These are phyloP conservation scores for Warburgia ugandensis DNA, from an alignment of 164 flowering plant species.

Conservation along the genomic window DNA sequence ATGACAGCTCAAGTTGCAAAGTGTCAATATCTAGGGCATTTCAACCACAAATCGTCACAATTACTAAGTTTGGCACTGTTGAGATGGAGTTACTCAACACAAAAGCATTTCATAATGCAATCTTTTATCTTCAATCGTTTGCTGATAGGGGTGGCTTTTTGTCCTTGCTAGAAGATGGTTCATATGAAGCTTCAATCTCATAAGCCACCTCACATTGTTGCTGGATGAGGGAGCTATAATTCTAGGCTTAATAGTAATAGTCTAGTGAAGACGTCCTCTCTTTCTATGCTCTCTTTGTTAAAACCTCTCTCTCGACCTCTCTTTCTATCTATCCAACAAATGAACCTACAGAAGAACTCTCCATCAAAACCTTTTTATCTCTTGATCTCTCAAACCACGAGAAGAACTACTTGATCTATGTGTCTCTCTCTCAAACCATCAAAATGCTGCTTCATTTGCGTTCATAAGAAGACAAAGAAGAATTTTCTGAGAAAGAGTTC, in stretches of 20 bases:
- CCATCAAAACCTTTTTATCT: not conserved
- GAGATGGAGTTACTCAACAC: slow-evolving; percentile 83
- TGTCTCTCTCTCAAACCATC: not conserved
- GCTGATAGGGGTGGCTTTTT: slow-evolving; percentile 75
- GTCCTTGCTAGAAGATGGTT: slow-evolving; percentile 74
- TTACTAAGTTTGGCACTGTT: slow-evolving; percentile 73
- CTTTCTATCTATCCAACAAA: not conserved
- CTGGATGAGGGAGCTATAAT: slow-evolving; percentile 59
- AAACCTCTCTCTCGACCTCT: not conserved
- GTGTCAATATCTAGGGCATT: slow-evolving; percentile 14
- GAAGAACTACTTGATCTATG: not conserved
- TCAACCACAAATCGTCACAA: slow-evolving; percentile 63
- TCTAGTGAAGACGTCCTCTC: not conserved
- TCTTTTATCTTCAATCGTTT: slow-evolving; percentile 69
- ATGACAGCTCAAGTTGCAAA: slow-evolving; percentile 27
- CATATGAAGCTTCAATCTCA: slow-evolving; percentile 69
- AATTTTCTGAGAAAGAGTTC: too few species aligned
- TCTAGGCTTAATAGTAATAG: slow-evolving; percentile 55
- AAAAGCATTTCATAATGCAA: slow-evolving; percentile 74
- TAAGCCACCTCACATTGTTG: slow-evolving; percentile 68
- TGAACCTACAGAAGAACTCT: not conserved
- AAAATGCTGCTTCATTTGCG: too few species aligned
- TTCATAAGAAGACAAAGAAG: too few species aligned
- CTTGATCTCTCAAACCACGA: not conserved
- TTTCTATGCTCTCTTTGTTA: too few species aligned